Evolutionary conservation across 305 asterid species (phyloP).

Genomic region (Stenogyne calaminthoides): DNA sequence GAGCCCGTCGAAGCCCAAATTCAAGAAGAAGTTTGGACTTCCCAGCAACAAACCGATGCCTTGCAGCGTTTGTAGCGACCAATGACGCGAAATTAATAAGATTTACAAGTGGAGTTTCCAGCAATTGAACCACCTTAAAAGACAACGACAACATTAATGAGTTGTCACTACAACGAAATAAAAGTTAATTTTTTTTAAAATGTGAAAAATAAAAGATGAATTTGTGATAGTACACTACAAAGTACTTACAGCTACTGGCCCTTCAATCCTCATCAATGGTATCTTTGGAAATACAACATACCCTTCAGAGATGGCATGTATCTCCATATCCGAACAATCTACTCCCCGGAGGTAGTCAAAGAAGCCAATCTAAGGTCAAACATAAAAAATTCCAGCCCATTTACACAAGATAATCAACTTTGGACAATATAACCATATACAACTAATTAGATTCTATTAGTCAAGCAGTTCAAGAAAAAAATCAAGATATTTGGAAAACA

Average conservation of each 20-base stretch:
- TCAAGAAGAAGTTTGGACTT: slow-evolving; percentile 91
- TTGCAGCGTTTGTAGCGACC: slow-evolving; percentile 98
- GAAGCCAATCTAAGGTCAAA: slow-evolving; percentile 69
- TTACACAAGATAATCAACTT: slow-evolving; percentile 15
- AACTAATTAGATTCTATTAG: slow-evolving; percentile 9
- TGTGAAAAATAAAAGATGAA: neutral
- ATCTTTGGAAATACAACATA: slow-evolving; percentile 91
- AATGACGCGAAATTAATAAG: slow-evolving; percentile 90
- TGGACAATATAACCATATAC: slow-evolving; percentile 12
- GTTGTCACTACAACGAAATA: slow-evolving; percentile 3
- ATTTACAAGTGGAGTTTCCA: slow-evolving; percentile 90
- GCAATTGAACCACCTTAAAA: slow-evolving; percentile 90
- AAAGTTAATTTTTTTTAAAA: slow-evolving; percentile 11
- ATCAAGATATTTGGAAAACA: neutral
- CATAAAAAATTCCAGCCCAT: neutral
- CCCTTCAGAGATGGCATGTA: slow-evolving; percentile 93
- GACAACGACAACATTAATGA: slow-evolving; percentile 32
- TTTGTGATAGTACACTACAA: slow-evolving; percentile 2
- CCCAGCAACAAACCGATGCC: slow-evolving; percentile 99
- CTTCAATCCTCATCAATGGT: slow-evolving; percentile 97
- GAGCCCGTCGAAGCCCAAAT: slow-evolving; percentile 95
- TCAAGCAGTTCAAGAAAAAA: neutral
- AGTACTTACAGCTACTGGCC: slow-evolving; percentile 94
- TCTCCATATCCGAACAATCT: slow-evolving; percentile 90
- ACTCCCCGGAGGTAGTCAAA: slow-evolving; percentile 76